A percentile compares a stretch with the other conserved stretches of the same genome.
Conservation (phyloP, 257 asterid species). For the Echites panduratus region DNA sequence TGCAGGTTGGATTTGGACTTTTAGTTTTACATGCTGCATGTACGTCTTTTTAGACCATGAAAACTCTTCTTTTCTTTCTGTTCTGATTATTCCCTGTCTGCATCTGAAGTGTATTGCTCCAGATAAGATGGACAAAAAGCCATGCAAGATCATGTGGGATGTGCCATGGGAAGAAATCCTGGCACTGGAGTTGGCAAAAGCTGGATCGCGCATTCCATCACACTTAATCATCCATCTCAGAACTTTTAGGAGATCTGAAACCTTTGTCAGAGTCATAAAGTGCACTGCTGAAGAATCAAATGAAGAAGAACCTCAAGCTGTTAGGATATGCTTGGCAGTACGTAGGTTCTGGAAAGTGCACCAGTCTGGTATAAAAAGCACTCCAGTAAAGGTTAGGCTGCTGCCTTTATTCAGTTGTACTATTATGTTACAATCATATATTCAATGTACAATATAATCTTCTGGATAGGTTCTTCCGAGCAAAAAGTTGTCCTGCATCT, state of each 20-base stretch:
- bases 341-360: conserved; percentile 74
- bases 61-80: conserved; percentile 5
- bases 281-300: conserved; percentile 65
- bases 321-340: conserved; percentile 57
- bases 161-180: conserved; percentile 89
- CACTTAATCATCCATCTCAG: conserved; percentile 87
- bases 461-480: conserved; percentile 44
- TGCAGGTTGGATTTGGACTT: conserved; percentile 54
- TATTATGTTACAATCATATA: conserved; percentile 1
- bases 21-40: conserved; percentile 4
- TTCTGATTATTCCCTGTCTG: conserved; percentile 17
- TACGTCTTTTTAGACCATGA: background rate
- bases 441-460: background rate
- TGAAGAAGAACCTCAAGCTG: conserved; percentile 72
- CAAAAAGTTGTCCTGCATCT: conserved; percentile 37
- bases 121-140: conserved; percentile 77
- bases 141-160: conserved; percentile 98
- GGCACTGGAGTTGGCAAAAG: conserved; percentile 92
- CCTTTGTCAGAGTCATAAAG: conserved; percentile 87
- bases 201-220: conserved; percentile 63
- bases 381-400: conserved; percentile 39
- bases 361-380: conserved; percentile 31
- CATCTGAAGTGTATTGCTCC: conserved; percentile 56
- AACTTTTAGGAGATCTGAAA: conserved; percentile 67
- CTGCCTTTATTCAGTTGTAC: conserved; percentile 9